phyloP scores from a whole-genome alignment of 352 stramenopile genomes.

The Pythium inflatum region DNA sequence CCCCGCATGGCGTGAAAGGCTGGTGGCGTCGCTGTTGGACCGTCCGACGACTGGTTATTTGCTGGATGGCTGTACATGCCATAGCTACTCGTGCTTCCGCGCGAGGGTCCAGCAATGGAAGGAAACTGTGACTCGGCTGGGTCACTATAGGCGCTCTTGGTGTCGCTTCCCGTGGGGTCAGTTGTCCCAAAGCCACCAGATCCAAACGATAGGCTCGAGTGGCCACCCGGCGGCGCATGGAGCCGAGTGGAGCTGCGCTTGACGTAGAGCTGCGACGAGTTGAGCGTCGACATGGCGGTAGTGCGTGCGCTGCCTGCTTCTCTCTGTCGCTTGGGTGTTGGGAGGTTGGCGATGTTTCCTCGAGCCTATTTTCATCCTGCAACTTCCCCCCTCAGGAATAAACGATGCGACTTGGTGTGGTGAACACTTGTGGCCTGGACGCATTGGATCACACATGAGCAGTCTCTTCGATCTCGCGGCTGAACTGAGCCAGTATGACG shows the following conservation, averaged over 20 bases:
- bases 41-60: slow-evolving; percentile 28
- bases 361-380: not conserved
- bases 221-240: slow-evolving; percentile 66
- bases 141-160: slow-evolving; percentile 3
- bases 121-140: slow-evolving; percentile 9
- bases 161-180: slow-evolving; percentile 33
- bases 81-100: not conserved
- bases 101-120: slow-evolving; percentile 9
- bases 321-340: not conserved
- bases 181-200: slow-evolving; percentile 59
- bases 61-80: slow-evolving; percentile 23
- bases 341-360: no score
- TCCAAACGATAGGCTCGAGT: slow-evolving; percentile 71
- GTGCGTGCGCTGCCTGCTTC: not conserved
- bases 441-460: no score
- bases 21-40: not conserved
- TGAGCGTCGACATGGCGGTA: slow-evolving; percentile 71
- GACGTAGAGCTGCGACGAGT: slow-evolving; percentile 71
- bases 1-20: slow-evolving; percentile 28
- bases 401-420: not conserved
- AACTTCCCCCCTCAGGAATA: not conserved
- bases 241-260: slow-evolving; percentile 81
- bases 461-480: slow-evolving; percentile 71
- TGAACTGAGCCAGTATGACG: slow-evolving; percentile 47
- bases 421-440: not conserved